These are phyloP conservation scores for Kwoniella sp. DNA, from an alignment of 768 basidiomycete genomes.

Conservation along the genomic window DNA sequence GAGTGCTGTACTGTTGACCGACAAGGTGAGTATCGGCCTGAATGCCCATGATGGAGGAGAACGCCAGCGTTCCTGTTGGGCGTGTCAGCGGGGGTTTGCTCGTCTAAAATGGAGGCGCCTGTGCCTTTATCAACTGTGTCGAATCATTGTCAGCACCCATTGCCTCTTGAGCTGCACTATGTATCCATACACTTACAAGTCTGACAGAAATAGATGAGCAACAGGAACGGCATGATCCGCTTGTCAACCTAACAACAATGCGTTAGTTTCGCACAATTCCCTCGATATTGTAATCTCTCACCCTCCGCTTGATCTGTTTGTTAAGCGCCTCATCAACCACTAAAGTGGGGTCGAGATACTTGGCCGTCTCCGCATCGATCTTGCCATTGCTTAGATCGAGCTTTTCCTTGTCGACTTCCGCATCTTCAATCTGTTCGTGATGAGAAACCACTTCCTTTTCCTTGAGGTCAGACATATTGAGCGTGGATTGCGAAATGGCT, in stretches of 20 bases:
- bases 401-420: slow-evolving; percentile 4
- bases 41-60: slow-evolving; percentile 49
- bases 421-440: slow-evolving; percentile 13
- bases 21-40: slow-evolving; percentile 58
- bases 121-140: slow-evolving; percentile 37
- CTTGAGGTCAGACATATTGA: neutral
- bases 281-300: neutral
- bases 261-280: neutral
- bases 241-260: slow-evolving; percentile 25
- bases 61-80: slow-evolving; percentile 34
- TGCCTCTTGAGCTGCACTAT: neutral
- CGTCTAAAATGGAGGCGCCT: neutral
- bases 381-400: slow-evolving; percentile 7
- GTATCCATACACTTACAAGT: slow-evolving; percentile 24
- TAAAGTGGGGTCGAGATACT: slow-evolving; percentile 37
- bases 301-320: slow-evolving; percentile 32
- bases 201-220: slow-evolving; percentile 46
- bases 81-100: neutral
- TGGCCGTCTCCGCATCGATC: slow-evolving; percentile 39
- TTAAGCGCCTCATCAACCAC: slow-evolving; percentile 38
- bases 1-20: slow-evolving; percentile 62
- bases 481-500: too few relatives aligned
- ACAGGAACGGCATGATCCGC: slow-evolving; percentile 32
- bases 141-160: neutral
- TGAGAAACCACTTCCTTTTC: slow-evolving; percentile 14